Evolutionary conservation across 2,329 filamentous ascomycete genomes (phyloP).

Genomic region (Aspergillus oerlinghausenensis): DNA sequence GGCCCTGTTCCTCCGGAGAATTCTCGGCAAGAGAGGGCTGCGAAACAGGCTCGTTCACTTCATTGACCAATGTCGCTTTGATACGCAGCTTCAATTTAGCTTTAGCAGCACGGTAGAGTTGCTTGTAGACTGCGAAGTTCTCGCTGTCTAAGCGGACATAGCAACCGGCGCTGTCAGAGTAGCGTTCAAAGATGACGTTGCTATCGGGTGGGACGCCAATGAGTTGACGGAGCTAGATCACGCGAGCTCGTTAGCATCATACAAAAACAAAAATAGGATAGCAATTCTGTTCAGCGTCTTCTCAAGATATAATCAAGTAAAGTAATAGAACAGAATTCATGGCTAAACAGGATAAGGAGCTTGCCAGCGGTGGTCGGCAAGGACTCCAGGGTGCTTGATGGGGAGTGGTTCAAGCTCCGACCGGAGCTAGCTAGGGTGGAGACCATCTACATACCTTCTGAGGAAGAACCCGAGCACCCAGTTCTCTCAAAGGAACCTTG

Average conservation of each 20-base stretch:
- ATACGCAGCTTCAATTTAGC: slow-evolving; percentile 97
- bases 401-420: slow-evolving; percentile 15
- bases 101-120: slow-evolving; percentile 92
- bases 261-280: background rate
- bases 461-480: slow-evolving; percentile 69
- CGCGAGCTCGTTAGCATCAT: slow-evolving; percentile 19
- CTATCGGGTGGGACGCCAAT: slow-evolving; percentile 62
- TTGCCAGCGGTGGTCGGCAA: background rate
- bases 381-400: background rate
- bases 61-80: slow-evolving; percentile 55
- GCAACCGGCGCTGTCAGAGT: slow-evolving; percentile 82
- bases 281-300: background rate
- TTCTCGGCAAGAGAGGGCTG: slow-evolving; percentile 12
- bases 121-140: slow-evolving; percentile 87
- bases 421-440: slow-evolving; percentile 35
- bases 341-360: background rate
- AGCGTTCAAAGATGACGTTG: slow-evolving; percentile 75
- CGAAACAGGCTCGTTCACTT: slow-evolving; percentile 23
- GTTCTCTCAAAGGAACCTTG: slow-evolving; percentile 84
- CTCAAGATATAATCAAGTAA: slow-evolving; percentile 1
- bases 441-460: slow-evolving; percentile 65
- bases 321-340: background rate
- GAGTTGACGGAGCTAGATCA: slow-evolving; percentile 61
- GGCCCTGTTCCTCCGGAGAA: slow-evolving; percentile 13
- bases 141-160: slow-evolving; percentile 74